Evolutionary conservation across 2,329 filamentous ascomycete genomes (phyloP).

Genomic region (Exophiala xenobiotica): DNA sequence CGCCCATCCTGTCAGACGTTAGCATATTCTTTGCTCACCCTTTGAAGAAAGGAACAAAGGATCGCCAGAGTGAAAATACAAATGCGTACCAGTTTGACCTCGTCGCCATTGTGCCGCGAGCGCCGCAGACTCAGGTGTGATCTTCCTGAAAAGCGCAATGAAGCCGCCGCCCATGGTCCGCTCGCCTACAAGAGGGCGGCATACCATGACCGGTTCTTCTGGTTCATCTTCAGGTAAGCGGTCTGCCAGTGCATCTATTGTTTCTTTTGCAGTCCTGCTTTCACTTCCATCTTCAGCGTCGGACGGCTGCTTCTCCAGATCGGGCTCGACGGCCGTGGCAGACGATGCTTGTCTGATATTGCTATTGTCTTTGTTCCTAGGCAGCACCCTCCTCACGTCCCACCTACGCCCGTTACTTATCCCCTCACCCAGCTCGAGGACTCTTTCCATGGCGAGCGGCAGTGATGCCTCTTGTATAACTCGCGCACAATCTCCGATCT

Average conservation of each 20-base stretch:
- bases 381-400: constrained; percentile 44
- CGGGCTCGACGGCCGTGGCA: background rate
- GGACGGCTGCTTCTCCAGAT: constrained; percentile 22
- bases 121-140: constrained; percentile 8
- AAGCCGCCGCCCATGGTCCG: constrained; percentile 53
- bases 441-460: constrained; percentile 50
- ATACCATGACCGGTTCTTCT: constrained; percentile 47
- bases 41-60: background rate
- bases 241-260: background rate
- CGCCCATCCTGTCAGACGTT: constrained; percentile 8
- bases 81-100: constrained; percentile 16
- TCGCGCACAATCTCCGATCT: constrained; percentile 66
- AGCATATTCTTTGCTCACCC: background rate
- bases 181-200: constrained; percentile 52
- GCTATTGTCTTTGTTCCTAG: constrained; percentile 5
- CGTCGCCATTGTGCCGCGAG: constrained; percentile 12
- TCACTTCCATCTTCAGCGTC: background rate
- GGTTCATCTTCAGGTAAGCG: background rate
- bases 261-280: background rate
- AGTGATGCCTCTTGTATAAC: constrained; percentile 55
- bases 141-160: constrained; percentile 50
- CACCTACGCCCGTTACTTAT: constrained; percentile 48
- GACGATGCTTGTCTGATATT: constrained; percentile 1
- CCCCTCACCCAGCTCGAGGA: constrained; percentile 47
- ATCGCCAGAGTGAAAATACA: too few relatives aligned